Conservation (phyloP, 352 stramenopile species). For the Globisporangium lucens region DNA sequence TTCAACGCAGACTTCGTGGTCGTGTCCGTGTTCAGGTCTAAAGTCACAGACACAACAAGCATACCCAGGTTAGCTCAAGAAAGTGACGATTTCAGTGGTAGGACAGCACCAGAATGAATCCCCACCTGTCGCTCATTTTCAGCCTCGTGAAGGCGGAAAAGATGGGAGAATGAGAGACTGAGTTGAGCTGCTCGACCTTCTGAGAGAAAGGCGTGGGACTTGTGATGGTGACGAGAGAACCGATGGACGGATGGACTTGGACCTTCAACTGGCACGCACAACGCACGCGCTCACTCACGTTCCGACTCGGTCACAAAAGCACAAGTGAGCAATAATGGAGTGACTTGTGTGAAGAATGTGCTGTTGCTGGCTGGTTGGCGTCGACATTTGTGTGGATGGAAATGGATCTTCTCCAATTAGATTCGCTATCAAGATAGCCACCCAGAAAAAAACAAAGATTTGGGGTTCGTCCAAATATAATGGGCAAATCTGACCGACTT, state of each 20-base stretch:
- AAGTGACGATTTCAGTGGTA: neutral
- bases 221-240: neutral
- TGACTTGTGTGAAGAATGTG: neutral
- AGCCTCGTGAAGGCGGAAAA: neutral
- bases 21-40: constrained; percentile 13
- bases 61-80: neutral
- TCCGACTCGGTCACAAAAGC: neutral
- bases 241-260: neutral
- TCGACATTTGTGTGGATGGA: neutral
- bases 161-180: neutral
- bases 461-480: neutral
- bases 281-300: neutral
- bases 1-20: constrained; percentile 5
- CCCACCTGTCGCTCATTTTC: neutral
- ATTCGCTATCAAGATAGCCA: neutral
- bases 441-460: neutral
- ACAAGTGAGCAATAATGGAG: neutral
- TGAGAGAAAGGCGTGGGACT: neutral
- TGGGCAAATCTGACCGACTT: neutral
- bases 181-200: neutral
- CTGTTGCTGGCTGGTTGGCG: neutral
- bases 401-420: neutral
- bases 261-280: neutral
- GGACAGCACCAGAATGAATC: neutral
- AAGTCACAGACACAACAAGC: neutral